Base-by-base conservation (phyloP, 139 green algal species). In the Chlorella sp. region DNA sequence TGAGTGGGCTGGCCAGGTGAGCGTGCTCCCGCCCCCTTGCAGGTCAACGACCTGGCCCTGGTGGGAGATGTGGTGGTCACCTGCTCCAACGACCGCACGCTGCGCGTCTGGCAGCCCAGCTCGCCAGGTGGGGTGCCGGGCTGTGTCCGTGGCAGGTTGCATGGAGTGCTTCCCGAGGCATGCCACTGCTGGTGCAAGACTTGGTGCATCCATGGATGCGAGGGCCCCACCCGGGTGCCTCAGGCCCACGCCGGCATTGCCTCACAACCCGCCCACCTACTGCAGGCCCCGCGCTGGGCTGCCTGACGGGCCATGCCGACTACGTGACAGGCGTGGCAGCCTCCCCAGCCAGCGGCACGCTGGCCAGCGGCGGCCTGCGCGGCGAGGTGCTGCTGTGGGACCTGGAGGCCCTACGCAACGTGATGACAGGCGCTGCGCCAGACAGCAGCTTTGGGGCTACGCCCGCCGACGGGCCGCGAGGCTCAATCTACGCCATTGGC, bases 401-500 rank as follows among this genome's bases (percentile, higher is more conserved):
- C 80, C 22, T 92, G 72, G 54, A 36, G 19, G 28, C 28, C 3
- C 48, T 85, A 32, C 74, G 68, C 26, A 24, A 44, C 16, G 48
- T 81, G 36, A 73, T 78, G 58, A 34, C 60, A 6, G 56, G 65
- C 13, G 40, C 26, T 41, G 51, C 43, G 20, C 62, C 67, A 41
- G 77, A 76, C 32, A 34, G 65, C 9, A 43, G 9, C 20, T 83
- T 73, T 36, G 51, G 46, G 0, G 67, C 73, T 28, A 36, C 65
- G 48, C 24, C 44, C 38, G 80, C 72, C 1, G 84, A 84, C 8
- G 76, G 36, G 24, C 34, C 36, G 13, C 60, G 82, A 14, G 91
- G 88, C 34, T 95, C 90, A 40, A 89, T 98, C 43, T 98, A 98
- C 73, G 88, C 95, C 24, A 67, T 98, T 40, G 93, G 92, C 8